A percentile compares a stretch with the other conserved stretches of the same genome.
phyloP scores from a whole-genome alignment of 1,139 yeast genomes.

The Magnusiomyces paraingens region DNA sequence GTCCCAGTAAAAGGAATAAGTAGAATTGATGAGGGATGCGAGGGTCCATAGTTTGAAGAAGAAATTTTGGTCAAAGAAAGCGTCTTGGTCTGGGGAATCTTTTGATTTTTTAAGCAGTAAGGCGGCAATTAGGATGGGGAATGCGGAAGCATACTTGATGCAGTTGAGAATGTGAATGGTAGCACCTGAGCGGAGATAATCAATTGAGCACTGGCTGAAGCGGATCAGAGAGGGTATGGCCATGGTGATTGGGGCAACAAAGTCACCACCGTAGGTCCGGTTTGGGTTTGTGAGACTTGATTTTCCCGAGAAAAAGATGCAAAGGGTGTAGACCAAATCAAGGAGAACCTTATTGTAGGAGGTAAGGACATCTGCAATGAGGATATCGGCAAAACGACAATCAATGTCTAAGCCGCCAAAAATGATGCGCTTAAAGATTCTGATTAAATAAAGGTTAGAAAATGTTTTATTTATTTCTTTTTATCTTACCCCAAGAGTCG shows the following conservation, averaged over 20 bases:
- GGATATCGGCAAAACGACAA: slow-evolving; percentile 64
- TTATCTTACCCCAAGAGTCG: slow-evolving; percentile 19
- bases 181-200: slow-evolving; percentile 48
- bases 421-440: slow-evolving; percentile 46
- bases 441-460: slow-evolving; percentile 20
- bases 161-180: slow-evolving; percentile 59
- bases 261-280: slow-evolving; percentile 32
- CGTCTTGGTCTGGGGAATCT: slow-evolving; percentile 15
- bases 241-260: slow-evolving; percentile 45
- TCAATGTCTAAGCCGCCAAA: slow-evolving; percentile 50
- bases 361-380: slow-evolving; percentile 73
- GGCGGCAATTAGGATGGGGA: slow-evolving; percentile 51
- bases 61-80: slow-evolving; percentile 23
- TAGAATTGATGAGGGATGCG: slow-evolving; percentile 54
- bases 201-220: slow-evolving; percentile 72
- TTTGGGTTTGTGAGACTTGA: slow-evolving; percentile 30
- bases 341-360: slow-evolving; percentile 71
- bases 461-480: not conserved
- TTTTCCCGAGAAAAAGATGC: slow-evolving; percentile 35
- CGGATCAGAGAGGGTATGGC: slow-evolving; percentile 66
- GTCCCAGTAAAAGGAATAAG: slow-evolving; percentile 85
- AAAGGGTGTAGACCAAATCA: slow-evolving; percentile 49
- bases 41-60: slow-evolving; percentile 45
- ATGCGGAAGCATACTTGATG: slow-evolving; percentile 61
- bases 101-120: slow-evolving; percentile 18